Percentiles rank a stretch among this genome's conserved stretches.
phyloP scores from a whole-genome alignment of 2,329 filamentous ascomycete species.

The Coccinonectria pachysandricola region DNA sequence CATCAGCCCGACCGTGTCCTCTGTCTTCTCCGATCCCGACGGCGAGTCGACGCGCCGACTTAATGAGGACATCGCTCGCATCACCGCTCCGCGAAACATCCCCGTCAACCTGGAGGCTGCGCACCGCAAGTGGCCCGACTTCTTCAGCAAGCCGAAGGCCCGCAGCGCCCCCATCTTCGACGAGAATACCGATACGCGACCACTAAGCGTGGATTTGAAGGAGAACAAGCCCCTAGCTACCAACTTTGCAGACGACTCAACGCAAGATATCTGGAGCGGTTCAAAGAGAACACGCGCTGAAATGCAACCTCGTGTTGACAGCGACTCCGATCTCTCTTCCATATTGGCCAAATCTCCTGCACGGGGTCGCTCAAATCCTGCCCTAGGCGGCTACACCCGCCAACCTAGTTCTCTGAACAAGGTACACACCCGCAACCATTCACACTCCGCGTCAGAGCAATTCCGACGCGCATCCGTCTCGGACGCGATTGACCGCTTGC shows the following conservation, averaged over 20 bases:
- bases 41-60: conserved; percentile 43
- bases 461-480: conserved; percentile 22
- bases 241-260: conserved; percentile 31
- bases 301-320: conserved; percentile 45
- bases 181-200: conserved; percentile 26
- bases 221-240: conserved; percentile 35
- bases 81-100: conserved; percentile 29
- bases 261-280: conserved; percentile 29
- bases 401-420: conserved; percentile 30
- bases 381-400: conserved; percentile 18
- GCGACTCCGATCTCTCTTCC: conserved; percentile 39
- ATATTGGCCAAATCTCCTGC: conserved; percentile 31
- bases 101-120: conserved; percentile 35
- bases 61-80: conserved; percentile 37
- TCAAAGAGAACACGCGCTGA: conserved; percentile 34
- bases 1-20: conserved; percentile 42
- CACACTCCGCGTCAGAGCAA: conserved; percentile 14
- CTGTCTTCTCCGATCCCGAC: conserved; percentile 42
- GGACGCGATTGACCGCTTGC: conserved; percentile 25
- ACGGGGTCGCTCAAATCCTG: conserved; percentile 16
- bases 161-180: conserved; percentile 18
- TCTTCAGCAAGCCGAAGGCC: conserved; percentile 31
- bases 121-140: conserved; percentile 44
- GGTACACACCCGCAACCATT: conserved; percentile 22
- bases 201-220: conserved; percentile 28